Base-by-base conservation (phyloP, 2,329 filamentous ascomycete species). In the Sclerotiophoma versabilis region DNA sequence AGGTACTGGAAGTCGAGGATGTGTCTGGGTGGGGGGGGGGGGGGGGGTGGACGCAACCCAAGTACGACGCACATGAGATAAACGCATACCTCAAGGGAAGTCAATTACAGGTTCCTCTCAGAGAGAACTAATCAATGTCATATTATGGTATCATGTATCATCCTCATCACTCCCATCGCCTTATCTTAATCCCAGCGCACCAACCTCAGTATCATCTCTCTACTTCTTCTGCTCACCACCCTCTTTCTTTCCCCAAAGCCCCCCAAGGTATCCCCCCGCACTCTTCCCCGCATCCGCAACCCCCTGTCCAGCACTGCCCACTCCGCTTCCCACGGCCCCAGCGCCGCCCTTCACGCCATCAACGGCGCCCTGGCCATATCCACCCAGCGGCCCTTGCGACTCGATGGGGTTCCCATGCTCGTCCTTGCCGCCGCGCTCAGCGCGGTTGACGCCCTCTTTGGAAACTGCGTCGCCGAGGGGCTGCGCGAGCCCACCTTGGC, bases 401-500 rank as follows among this genome's bases (percentile, higher is more conserved):
- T 69, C 86, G 82, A 30, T 72, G 73, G 17, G 27, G 11, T 58
- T 48, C 3, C 86, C 86, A 15, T 80, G 71, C 1, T 88, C 84
- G 54, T 87, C 86, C 66, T 85, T 87, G 44, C 87, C 87, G 27
- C 82, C 77, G 8, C 87, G 78, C 77, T 90, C 87, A 36, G 81
- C 78, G 10, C 87, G 81, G 76, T 87, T 90, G 63, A 88, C 68
- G 22, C 86, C 88, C 66, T 90, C 86, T 66, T 84, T 87, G 19
- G 84, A 87, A 2, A 80, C 66, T 2, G 82, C 46, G 69, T 90
- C 86, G 57, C 87, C 87, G 46, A 87, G 72, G 5, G 87, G 87
- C 65, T 88, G 83, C 1, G 84, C 79, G 1, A 90, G 73, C 0
- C 89, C 89, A 56, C 87, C 88, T 63, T 90, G 83, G 37, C 88